Base-by-base conservation (phyloP, 2,329 filamentous ascomycete species). In the Pyricularia sp. region DNA sequence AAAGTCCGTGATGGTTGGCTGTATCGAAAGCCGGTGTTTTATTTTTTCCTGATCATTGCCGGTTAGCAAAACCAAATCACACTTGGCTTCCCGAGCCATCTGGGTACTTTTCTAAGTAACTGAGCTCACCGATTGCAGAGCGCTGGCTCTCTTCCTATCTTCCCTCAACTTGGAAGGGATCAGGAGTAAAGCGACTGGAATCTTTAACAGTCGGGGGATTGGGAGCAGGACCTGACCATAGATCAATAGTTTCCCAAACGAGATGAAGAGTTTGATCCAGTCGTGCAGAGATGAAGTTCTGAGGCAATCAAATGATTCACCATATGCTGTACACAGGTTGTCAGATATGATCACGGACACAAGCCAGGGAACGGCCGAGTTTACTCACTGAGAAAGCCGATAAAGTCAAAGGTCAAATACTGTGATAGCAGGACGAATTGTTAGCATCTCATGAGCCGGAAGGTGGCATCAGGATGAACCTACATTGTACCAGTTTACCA, bases 391-490 rank as follows among this genome's bases (percentile, higher is more conserved):
- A 66, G 36, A 28, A 66, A 66, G 25, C 65, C 65, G 26, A 66
- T 66, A 55, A 66, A 66, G 65, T 66, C 65, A 66, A 66, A 66
- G 14, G 65, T 66, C 36, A 66, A 55, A 14, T 55, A 66, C 65
- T 66, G 12, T 14, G 12, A 58, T 2, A 55, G 5, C 10, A 23
- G 10, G 9, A 4, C 20, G 9, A 7, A n/a, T 2, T 9, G 42
- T 55, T 11, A 61, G n/a, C 7, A 25, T 59, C 20, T n/a, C 23
- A 59, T 2, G 5, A 36, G 12, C 9, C 6, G 6, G 11, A 65
- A 65, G 30, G 30, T 23, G 26, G 31, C 64, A 5, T 17, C 31
- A 12, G 11, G 36, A 33, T 17, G 10, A 12, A 55, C 36, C 11
- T 55, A 58, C 65, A 55, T 55, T 66, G 20, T 66, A 66, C 65